phyloP scores from a whole-genome alignment of 306 rosid genomes.

The Ormosia emarginata region DNA sequence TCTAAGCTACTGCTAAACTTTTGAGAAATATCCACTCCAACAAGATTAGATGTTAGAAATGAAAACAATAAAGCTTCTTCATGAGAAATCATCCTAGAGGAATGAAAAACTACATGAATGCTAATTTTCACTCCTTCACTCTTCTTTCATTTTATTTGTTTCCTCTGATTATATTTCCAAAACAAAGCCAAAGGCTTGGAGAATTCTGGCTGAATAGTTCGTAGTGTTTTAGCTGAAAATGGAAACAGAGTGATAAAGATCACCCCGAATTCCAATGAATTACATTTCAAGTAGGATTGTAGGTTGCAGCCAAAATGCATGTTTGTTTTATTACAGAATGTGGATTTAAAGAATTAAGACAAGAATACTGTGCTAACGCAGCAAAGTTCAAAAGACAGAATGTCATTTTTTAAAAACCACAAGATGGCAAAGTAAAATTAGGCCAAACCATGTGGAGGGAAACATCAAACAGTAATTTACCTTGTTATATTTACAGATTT shows the following conservation, averaged over 20 bases:
- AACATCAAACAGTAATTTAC: background rate
- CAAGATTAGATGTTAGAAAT: background rate
- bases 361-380: background rate
- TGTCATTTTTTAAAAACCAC: background rate
- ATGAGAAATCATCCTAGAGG: background rate
- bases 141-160: background rate
- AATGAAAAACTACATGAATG: background rate
- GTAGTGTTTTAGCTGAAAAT: background rate
- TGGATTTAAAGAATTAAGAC: background rate
- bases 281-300: background rate
- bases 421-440: constrained; percentile 9
- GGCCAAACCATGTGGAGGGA: constrained; percentile 7
- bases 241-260: background rate
- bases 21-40: background rate
- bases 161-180: background rate
- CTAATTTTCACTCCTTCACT: background rate
- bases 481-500: constrained; percentile 32
- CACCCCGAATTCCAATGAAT: background rate
- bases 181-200: background rate
- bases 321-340: background rate
- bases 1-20: background rate
- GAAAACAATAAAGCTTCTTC: background rate
- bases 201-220: background rate
- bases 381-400: background rate
- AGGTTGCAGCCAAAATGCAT: background rate